Conservation (phyloP, 352 stramenopile species). For the Pilasporangium apinafurcum region DNA sequence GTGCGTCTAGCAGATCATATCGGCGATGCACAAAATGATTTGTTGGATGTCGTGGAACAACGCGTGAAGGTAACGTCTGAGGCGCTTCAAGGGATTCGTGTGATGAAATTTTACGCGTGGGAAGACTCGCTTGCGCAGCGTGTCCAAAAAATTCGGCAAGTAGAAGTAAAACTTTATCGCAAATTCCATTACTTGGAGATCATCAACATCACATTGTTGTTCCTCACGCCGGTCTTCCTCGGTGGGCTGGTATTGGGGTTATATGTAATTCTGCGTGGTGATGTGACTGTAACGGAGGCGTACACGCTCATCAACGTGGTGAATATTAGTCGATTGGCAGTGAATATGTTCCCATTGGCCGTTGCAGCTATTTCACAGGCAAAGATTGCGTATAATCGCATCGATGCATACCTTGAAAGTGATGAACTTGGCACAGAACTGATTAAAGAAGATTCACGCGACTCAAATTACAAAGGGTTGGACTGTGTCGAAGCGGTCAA, state of each 20-base stretch:
- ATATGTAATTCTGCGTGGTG: conserved; percentile 25
- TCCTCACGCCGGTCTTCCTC: conserved; percentile 4
- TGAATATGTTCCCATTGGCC: conserved; percentile 17
- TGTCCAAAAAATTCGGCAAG: conserved; percentile 5
- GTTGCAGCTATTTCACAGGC: conserved; percentile 19
- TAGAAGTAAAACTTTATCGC: conserved; percentile 7
- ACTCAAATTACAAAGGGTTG: too few relatives aligned
- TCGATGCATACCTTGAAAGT: conserved; percentile 17
- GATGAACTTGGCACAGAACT: conserved; percentile 10
- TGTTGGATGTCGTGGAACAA: conserved; percentile 5
- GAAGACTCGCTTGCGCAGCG: conserved; percentile 2
- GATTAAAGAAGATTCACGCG: neutral
- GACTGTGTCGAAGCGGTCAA: too few relatives aligned
- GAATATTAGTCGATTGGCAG: conserved; percentile 23
- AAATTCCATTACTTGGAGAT: conserved; percentile 3
- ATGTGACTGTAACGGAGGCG: conserved; percentile 30
- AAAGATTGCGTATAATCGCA: conserved; percentile 13
- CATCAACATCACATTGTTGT: conserved; percentile 5
- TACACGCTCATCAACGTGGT: conserved; percentile 30
- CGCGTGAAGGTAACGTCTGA: conserved; percentile 84
- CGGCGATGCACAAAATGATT: conserved; percentile 1
- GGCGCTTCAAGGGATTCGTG: conserved; percentile 62
- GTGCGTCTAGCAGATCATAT: neutral
- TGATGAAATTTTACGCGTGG: conserved; percentile 73
- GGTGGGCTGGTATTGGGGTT: conserved; percentile 30